Evolutionary conservation across 2,329 filamentous ascomycete species (phyloP).

Genomic region (Penicillium sclerotiorum): DNA sequence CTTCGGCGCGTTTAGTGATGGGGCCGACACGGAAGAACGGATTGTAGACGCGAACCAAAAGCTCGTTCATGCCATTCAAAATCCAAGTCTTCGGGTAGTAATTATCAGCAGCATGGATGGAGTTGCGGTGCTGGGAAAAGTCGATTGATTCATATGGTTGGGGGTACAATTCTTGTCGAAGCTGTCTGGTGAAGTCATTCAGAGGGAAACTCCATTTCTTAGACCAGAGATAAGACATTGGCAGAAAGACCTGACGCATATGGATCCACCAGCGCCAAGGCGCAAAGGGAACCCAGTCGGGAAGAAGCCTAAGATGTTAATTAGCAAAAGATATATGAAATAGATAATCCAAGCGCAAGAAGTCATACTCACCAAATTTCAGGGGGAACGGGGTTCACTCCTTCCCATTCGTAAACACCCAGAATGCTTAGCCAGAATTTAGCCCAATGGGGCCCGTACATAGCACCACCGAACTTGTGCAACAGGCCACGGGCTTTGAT

Average conservation of each 20-base stretch:
- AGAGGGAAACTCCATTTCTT: conserved; percentile 77
- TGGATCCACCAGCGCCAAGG: conserved; percentile 99
- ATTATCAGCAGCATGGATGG: conserved; percentile 77
- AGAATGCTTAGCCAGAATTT: conserved; percentile 93
- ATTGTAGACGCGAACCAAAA: conserved; percentile 77
- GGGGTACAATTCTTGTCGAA: conserved; percentile 81
- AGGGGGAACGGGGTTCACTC: conserved; percentile 90
- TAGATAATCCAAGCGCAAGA: not conserved
- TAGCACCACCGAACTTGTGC: conserved; percentile 82
- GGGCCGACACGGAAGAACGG: conserved; percentile 71
- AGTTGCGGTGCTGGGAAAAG: conserved; percentile 78
- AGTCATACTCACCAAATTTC: conserved; percentile 83
- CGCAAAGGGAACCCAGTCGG: conserved; percentile 85
- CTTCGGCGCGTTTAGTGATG: conserved; percentile 72
- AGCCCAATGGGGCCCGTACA: conserved; percentile 88
- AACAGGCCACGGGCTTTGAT: conserved; percentile 79
- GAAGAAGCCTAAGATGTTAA: conserved; percentile 61
- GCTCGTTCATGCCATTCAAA: conserved; percentile 75
- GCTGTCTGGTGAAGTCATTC: conserved; percentile 69
- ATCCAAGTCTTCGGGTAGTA: conserved; percentile 91
- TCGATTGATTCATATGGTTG: conserved; percentile 77
- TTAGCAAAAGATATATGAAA: conserved; percentile 8
- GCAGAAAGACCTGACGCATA: conserved; percentile 92
- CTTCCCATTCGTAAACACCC: conserved; percentile 82
- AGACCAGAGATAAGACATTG: conserved; percentile 89